Conservation (phyloP, 2,329 filamentous ascomycete species). For the Chalara sp. region DNA sequence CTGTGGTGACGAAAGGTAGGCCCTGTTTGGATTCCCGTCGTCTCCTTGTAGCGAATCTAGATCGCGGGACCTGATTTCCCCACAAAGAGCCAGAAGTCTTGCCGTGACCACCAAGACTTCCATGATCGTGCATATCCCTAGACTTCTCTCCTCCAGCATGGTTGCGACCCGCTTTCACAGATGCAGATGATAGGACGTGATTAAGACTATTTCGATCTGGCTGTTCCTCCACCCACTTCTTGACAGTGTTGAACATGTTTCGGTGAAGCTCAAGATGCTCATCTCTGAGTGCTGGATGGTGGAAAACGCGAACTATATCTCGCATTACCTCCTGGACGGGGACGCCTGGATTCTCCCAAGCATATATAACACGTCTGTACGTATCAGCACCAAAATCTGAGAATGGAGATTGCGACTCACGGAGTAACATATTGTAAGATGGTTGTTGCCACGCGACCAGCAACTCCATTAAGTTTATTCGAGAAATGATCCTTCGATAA, state of each 20-base stretch:
- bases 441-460: conserved; percentile 64
- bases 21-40: conserved; percentile 32
- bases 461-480: conserved; percentile 69
- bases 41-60: conserved; percentile 46
- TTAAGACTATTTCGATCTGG: conserved; percentile 64
- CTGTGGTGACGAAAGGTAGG: conserved; percentile 14
- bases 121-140: conserved; percentile 24
- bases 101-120: conserved; percentile 38
- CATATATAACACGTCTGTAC: conserved; percentile 71
- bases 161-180: conserved; percentile 77
- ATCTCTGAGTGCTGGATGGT: conserved; percentile 80
- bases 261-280: conserved; percentile 72
- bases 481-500: conserved; percentile 81
- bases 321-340: conserved; percentile 76
- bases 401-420: conserved; percentile 49
- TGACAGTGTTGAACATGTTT: conserved; percentile 83
- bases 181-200: conserved; percentile 71
- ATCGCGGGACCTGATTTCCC: conserved; percentile 54
- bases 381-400: background rate
- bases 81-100: conserved; percentile 54
- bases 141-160: conserved; percentile 41
- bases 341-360: conserved; percentile 83
- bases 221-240: conserved; percentile 69
- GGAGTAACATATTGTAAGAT: conserved; percentile 85
- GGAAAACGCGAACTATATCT: conserved; percentile 77